phyloP scores from a whole-genome alignment of 2,329 filamentous ascomycete genomes.

The Diaporthe amygdali region DNA sequence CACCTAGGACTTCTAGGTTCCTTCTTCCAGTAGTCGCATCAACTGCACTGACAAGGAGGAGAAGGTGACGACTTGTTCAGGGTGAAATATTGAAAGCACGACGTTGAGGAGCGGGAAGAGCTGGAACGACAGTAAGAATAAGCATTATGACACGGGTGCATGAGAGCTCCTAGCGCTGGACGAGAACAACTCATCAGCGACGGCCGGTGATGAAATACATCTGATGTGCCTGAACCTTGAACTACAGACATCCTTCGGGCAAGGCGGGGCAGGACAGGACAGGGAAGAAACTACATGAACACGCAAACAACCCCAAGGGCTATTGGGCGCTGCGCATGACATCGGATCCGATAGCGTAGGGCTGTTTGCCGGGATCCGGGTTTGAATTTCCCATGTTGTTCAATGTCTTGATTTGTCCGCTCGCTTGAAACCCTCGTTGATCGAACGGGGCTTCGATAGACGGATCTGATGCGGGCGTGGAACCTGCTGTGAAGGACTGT shows the following conservation, averaged over 20 bases:
- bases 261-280: constrained; percentile 3
- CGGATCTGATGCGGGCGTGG: neutral
- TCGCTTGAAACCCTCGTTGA: neutral
- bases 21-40: neutral
- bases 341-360: constrained; percentile 1
- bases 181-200: neutral
- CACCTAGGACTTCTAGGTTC: neutral
- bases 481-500: neutral
- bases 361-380: constrained; percentile 2
- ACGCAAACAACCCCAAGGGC: neutral
- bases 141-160: neutral
- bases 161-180: neutral
- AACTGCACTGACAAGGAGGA: neutral
- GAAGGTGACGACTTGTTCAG: neutral
- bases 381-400: neutral
- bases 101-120: neutral
- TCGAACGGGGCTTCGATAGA: neutral
- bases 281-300: neutral
- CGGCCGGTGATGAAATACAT: neutral
- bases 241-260: neutral
- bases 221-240: neutral
- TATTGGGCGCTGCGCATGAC: neutral
- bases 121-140: neutral
- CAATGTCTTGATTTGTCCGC: neutral
- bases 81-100: neutral